phyloP scores from a whole-genome alignment of 2,329 filamentous ascomycete species.

The Ascocoryne sarcoides region DNA sequence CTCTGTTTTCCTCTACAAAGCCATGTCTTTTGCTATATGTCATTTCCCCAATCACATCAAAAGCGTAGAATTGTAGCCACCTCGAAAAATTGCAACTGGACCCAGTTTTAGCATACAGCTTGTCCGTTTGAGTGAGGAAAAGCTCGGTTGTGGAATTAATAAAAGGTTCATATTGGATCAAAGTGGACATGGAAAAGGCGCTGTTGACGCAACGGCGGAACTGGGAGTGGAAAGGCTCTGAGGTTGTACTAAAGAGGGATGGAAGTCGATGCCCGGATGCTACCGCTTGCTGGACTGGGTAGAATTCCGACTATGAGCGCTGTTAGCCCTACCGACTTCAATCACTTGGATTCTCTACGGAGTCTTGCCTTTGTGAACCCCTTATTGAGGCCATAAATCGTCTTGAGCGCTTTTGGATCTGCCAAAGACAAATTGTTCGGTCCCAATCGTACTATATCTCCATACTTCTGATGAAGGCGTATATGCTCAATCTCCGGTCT shows the following conservation, averaged over 20 bases:
- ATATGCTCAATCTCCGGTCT: conserved; percentile 61
- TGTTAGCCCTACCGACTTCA: no score
- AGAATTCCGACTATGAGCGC: conserved; percentile 61
- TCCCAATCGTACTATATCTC: conserved; percentile 65
- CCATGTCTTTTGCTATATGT: conserved; percentile 69
- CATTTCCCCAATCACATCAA: conserved; percentile 72
- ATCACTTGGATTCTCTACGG: no score
- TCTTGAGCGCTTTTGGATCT: conserved; percentile 62
- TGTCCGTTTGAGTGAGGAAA: conserved; percentile 56
- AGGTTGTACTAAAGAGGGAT: conserved; percentile 68
- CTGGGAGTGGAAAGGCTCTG: conserved; percentile 67
- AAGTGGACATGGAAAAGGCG: conserved; percentile 67
- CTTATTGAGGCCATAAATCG: conserved; percentile 76
- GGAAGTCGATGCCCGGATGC: conserved; percentile 58
- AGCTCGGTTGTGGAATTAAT: conserved; percentile 66
- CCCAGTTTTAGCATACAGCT: conserved; percentile 37
- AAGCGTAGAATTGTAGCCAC: conserved; percentile 72
- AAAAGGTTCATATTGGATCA: conserved; percentile 72
- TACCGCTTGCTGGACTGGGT: conserved; percentile 67
- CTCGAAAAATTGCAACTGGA: conserved; percentile 52
- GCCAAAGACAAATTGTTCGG: conserved; percentile 68
- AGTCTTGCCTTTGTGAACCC: conserved; percentile 67
- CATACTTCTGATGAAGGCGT: conserved; percentile 59
- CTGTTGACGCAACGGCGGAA: conserved; percentile 68
- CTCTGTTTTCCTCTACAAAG: conserved; percentile 65